Evolutionary conservation across 306 rosid species (phyloP).

Genomic region (Quercus mongolica): DNA sequence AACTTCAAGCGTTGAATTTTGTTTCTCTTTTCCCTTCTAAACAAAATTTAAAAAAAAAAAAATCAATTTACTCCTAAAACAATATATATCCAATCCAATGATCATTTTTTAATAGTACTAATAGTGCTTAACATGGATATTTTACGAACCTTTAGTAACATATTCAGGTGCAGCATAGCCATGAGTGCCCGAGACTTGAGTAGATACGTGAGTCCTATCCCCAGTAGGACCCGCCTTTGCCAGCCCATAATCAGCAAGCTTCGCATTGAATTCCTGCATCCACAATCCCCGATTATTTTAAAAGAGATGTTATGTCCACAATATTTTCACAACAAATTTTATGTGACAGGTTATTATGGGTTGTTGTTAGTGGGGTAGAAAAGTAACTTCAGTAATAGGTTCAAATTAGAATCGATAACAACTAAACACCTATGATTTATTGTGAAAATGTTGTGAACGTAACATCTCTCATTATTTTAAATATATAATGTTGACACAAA

Average conservation of each 20-base stretch:
- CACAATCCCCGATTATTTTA: constrained; percentile 6
- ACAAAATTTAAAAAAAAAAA: not conserved
- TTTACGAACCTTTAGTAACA: constrained; percentile 78
- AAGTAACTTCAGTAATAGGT: no score
- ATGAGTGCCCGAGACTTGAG: constrained; percentile 89
- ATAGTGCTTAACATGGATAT: not conserved
- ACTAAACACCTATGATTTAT: no score
- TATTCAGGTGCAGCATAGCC: constrained; percentile 99
- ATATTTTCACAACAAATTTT: no score
- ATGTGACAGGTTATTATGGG: no score
- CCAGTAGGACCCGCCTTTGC: constrained; percentile 98
- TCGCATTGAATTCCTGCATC: constrained; percentile 82
- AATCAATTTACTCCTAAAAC: not conserved
- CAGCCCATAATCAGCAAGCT: constrained; percentile 90
- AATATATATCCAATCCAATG: not conserved
- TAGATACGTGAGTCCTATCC: constrained; percentile 89
- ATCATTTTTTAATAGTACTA: not conserved
- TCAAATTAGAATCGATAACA: no score
- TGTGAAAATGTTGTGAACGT: fast-evolving
- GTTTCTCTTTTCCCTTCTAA: not conserved
- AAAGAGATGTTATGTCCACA: not conserved
- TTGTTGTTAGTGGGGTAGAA: no score
- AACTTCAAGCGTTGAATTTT: not conserved
- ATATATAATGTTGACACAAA: not conserved
- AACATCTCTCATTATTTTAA: no score